Evolutionary conservation across 2,329 filamentous ascomycete species (phyloP), one percentile per base, ranked within the genome.

Genomic region (Graphilbum ipis-grandicollis): DNA sequence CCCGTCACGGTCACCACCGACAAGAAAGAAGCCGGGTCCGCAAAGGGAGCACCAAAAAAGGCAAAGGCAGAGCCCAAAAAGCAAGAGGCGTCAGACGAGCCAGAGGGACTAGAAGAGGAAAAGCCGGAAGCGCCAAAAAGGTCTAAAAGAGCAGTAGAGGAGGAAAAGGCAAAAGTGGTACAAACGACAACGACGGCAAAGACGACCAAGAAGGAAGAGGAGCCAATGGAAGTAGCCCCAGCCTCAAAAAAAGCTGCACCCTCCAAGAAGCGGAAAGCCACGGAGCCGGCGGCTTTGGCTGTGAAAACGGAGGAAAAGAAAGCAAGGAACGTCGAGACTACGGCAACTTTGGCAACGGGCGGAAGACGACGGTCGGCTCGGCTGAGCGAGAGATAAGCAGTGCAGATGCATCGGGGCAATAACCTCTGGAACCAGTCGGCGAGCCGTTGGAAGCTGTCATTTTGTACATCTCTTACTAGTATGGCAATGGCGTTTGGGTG

Each of bases 1-100:
- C 48, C 53, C 0, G 34, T 55, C 3, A 53, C 57, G 30, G 41
- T 44, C 3, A 45, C n/a, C n/a, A n/a, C n/a, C n/a, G n/a, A 47
- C 4, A 49, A 50, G 19, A 43, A 50, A 23, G 38, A 43, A n/a
- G 38, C 39, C 23, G 48, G 43, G 36, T 17, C 35, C 15, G 36
- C 33, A 41, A 46, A 46, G 34, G 31, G 37, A 43, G 52, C 40
- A 23, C 6, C 6, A 23, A 44, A 51, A 42, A 40, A 51, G 37
- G 38, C 26, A 26, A 9, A 22, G 14, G 19, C 8, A 19, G 5
- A 36, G 25, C 13, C 22, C 44, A 22, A 49, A 48, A 44, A 43
- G 40, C 22, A 51, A 51, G 43, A 46, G n/a, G n/a, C n/a, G n/a
- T n/a, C n/a, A n/a, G n/a, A n/a, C n/a, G n/a, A n/a, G n/a, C n/a